A percentile compares a stretch with the other conserved stretches of the same genome.
Conservation (phyloP, 257 asterid genomes). For the Rhazya stricta region DNA sequence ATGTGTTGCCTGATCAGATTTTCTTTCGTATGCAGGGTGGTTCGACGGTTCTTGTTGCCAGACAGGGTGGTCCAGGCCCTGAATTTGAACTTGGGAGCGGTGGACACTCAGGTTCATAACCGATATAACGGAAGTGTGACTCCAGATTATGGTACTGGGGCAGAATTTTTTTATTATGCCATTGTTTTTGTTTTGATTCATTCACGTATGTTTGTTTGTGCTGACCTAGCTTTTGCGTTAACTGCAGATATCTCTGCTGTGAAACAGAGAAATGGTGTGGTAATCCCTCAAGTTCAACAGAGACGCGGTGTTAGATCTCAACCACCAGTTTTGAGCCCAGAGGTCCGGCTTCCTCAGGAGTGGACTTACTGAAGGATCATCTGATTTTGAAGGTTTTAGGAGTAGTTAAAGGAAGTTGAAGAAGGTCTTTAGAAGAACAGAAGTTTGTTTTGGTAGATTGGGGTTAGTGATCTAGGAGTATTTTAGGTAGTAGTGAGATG, state of each 20-base stretch:
- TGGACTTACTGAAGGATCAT: constrained; percentile 54
- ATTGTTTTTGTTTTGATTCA: background rate
- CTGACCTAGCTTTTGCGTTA: background rate
- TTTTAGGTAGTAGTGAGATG: constrained; percentile 2
- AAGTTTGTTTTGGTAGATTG: constrained; percentile 11
- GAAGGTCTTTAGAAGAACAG: background rate
- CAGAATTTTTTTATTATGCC: background rate
- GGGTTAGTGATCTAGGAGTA: background rate
- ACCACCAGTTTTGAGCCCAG: constrained; percentile 28
- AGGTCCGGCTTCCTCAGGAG: constrained; percentile 60
- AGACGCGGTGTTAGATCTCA: constrained; percentile 23
- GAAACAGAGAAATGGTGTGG: constrained; percentile 14
- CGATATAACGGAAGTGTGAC: constrained; percentile 6
- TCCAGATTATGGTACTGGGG: constrained; percentile 29
- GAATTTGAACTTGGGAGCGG: constrained; percentile 45
- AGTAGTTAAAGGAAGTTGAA: background rate
- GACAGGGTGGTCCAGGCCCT: constrained; percentile 63
- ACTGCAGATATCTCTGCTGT: constrained; percentile 2
- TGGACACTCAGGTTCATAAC: constrained; percentile 19
- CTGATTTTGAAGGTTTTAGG: background rate
- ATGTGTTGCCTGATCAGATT: background rate
- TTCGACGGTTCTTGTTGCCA: constrained; percentile 51
- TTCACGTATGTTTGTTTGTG: background rate
- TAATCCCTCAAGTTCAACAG: constrained; percentile 23
- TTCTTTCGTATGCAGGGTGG: constrained; percentile 35